Evolutionary conservation across 768 basidiomycete genomes (phyloP).

Genomic region (Lactarius sanguifluus): DNA sequence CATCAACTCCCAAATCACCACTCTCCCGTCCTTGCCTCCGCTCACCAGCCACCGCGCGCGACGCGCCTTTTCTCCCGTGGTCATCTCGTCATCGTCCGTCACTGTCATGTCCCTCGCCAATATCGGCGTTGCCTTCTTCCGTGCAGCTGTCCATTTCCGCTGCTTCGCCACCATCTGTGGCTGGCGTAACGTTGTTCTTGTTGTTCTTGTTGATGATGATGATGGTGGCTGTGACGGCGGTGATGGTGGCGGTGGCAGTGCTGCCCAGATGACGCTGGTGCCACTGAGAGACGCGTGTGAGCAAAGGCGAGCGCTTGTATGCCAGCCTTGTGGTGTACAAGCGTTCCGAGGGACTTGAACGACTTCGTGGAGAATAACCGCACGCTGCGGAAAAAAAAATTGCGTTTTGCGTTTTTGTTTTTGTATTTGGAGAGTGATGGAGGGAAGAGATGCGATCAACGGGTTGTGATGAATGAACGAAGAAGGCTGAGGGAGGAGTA

Average conservation of each 20-base stretch:
- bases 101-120: not conserved
- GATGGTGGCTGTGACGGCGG: not conserved
- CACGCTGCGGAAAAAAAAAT: constrained; percentile 46
- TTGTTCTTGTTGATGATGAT: not conserved
- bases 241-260: not conserved
- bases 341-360: constrained; percentile 80
- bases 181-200: not conserved
- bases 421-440: not conserved
- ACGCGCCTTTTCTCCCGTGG: constrained; percentile 19
- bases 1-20: constrained; percentile 28
- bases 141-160: not conserved
- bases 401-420: not conserved
- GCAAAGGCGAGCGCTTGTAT: constrained; percentile 80
- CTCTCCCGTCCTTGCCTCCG: constrained; percentile 28
- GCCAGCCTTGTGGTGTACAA: constrained; percentile 76
- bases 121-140: constrained; percentile 2
- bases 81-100: constrained; percentile 22
- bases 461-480: not conserved
- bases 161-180: not conserved
- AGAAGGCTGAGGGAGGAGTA: not conserved
- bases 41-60: constrained; percentile 29
- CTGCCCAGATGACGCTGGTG: not conserved
- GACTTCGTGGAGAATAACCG: constrained; percentile 79
- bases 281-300: not conserved
- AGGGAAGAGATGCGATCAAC: not conserved